Evolutionary conservation across 345 rosid genomes (phyloP).

Genomic region (Aquilaria malaccensis): DNA sequence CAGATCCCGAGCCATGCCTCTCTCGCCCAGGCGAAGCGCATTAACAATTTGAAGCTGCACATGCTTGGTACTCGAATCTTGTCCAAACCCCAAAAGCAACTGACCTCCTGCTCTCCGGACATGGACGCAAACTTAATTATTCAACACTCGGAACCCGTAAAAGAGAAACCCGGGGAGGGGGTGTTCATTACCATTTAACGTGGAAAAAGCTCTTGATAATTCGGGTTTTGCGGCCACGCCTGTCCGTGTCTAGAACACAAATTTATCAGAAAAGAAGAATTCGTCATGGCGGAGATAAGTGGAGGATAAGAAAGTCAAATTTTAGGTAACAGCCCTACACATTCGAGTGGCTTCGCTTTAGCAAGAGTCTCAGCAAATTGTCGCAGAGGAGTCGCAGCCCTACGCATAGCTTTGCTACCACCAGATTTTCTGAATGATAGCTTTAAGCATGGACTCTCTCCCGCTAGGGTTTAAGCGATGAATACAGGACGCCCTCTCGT

Average conservation of each 20-base stretch:
- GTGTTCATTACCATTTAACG: slow-evolving; percentile 8
- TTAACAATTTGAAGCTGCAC: slow-evolving; percentile 45
- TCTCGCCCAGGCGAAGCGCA: slow-evolving; percentile 61
- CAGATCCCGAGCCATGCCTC: slow-evolving; percentile 51
- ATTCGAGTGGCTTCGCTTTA: slow-evolving; percentile 11
- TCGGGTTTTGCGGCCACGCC: slow-evolving; percentile 17
- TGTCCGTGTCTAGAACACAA: slow-evolving; percentile 29
- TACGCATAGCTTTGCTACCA: slow-evolving; percentile 11
- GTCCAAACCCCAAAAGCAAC: slow-evolving; percentile 17
- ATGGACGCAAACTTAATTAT: background rate
- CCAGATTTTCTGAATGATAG: slow-evolving; percentile 10
- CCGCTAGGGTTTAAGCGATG: slow-evolving; percentile 6
- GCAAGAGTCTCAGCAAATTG: slow-evolving; percentile 11
- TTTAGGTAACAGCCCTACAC: slow-evolving; percentile 7
- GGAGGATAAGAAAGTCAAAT: slow-evolving; percentile 3
- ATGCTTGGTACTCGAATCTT: slow-evolving; percentile 20
- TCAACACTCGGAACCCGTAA: background rate
- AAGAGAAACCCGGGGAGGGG: background rate
- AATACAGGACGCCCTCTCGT: too few species aligned
- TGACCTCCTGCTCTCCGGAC: slow-evolving; percentile 20
- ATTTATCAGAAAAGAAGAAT: background rate
- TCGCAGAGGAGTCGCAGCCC: slow-evolving; percentile 14
- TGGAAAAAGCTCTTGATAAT: slow-evolving; percentile 29
- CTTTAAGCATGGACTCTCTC: slow-evolving; percentile 9
- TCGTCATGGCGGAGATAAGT: background rate